These are phyloP conservation scores for Erigeron philadelphicus DNA, from an alignment of 140 eudicot genomes.

Conservation along the genomic window DNA sequence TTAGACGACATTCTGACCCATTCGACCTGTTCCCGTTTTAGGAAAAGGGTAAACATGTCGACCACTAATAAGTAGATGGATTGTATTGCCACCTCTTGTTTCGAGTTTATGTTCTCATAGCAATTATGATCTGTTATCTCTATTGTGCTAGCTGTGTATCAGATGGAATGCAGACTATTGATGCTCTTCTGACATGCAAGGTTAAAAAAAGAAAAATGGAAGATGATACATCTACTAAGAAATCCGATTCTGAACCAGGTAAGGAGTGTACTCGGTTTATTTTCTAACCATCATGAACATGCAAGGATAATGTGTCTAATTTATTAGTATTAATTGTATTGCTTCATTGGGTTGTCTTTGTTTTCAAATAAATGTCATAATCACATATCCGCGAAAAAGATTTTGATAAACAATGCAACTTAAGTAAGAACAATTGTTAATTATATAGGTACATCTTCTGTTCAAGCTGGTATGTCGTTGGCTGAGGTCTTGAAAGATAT, in stretches of 20 bases:
- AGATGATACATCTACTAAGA: slow-evolving; percentile 34
- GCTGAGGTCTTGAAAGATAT: slow-evolving; percentile 42
- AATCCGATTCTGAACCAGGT: slow-evolving; percentile 48
- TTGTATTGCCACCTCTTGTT: background rate
- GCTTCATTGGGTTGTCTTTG: slow-evolving; percentile 5
- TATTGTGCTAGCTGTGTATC: slow-evolving; percentile 79
- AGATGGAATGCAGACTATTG: slow-evolving; percentile 91
- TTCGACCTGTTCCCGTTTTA: background rate
- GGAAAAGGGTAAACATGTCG: background rate
- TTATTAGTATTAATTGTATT: background rate
- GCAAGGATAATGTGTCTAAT: background rate
- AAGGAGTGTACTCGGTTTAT: slow-evolving; percentile 9
- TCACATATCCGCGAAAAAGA: background rate
- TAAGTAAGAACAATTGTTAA: slow-evolving; percentile 13
- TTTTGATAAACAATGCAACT: background rate
- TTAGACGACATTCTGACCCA: background rate
- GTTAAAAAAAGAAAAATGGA: slow-evolving; percentile 62
- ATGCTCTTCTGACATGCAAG: slow-evolving; percentile 84
- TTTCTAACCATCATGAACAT: background rate
- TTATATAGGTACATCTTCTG: slow-evolving; percentile 31
- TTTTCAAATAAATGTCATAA: slow-evolving; percentile 7
- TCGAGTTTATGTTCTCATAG: slow-evolving; percentile 11
- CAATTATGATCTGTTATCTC: slow-evolving; percentile 22
- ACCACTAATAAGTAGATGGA: background rate
- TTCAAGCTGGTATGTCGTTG: slow-evolving; percentile 28